Conservation (phyloP, 1,139 yeast genomes). For the Candida gigantensis region DNA sequence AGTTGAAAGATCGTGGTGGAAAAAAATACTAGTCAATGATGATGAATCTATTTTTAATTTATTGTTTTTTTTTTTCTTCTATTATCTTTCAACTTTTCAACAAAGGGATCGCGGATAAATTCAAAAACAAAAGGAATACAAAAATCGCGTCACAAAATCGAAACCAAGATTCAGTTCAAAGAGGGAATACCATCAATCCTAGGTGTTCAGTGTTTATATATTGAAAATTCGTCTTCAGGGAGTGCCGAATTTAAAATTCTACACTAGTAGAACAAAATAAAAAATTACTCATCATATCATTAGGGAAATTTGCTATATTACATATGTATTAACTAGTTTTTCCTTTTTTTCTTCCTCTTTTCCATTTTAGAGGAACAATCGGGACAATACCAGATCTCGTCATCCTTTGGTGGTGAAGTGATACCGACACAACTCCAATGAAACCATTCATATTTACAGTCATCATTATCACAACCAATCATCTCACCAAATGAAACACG, state of each 20-base stretch:
- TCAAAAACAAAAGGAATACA: too few species aligned
- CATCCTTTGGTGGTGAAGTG: slow-evolving; percentile 65
- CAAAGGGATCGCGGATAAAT: background rate
- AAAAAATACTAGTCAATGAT: too few species aligned
- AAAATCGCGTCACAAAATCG: too few species aligned
- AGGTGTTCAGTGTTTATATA: too few species aligned
- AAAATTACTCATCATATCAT: too few species aligned
- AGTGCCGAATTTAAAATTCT: too few species aligned
- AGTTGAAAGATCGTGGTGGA: background rate
- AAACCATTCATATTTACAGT: slow-evolving; percentile 86
- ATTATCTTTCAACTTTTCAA: background rate
- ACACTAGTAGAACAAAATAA: too few species aligned
- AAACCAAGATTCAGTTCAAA: too few species aligned
- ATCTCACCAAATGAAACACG: slow-evolving; percentile 86
- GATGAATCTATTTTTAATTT: background rate
- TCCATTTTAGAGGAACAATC: slow-evolving; percentile 57
- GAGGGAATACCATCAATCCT: too few species aligned
- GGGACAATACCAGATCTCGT: slow-evolving; percentile 72
- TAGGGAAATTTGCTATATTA: background rate
- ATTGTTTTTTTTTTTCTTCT: background rate
- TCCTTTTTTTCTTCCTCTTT: slow-evolving; percentile 47
- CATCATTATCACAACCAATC: slow-evolving; percentile 88
- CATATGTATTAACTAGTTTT: slow-evolving; percentile 14
- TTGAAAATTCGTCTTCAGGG: too few species aligned
- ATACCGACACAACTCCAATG: slow-evolving; percentile 85